Evolutionary conservation across 2,329 filamentous ascomycete species (phyloP), one percentile per base, ranked within the genome.

Genomic region (Fusarium tricinctum): DNA sequence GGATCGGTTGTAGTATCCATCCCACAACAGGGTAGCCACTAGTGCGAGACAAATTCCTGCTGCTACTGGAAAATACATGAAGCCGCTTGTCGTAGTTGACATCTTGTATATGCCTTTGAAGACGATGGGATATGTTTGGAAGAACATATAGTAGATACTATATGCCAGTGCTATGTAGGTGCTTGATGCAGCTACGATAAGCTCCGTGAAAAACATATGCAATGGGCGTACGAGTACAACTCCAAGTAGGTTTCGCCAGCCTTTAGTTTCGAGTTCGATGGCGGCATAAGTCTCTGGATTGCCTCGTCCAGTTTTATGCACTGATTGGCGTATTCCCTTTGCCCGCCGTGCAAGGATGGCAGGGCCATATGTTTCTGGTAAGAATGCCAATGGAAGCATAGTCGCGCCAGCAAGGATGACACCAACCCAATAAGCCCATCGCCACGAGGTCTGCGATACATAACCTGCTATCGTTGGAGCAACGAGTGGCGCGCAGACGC

Each of bases 391-490:
- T 0, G 68, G 68, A 1, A 65, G 42, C 0, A 81, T 82, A 0
- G 60, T 63, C 6, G 72, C 66, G 1, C 76, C 81, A 0, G 72
- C 75, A 10, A 76, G 45, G 1, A 69, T 72, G 12, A 73, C 45
- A 1, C 61, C 72, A 5, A 63, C 54, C 75, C 81, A 82, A 38
- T 84, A 85, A 0, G 78, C 76, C 80, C 82, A 84, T 23, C 81
- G 75, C 83, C 83, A 85, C 1, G 76, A 77, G n/a, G 79, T 67
- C 2, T 69, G 59, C 0, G 79, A 73, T 8, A 78, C 73, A 45
- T 79, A 84, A 0, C 82, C 82, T 0, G 82, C 83, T 22, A 84
- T 80, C 0, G 81, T 78, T 0, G 82, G 82, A 0, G 79, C 80
- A 10, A 82, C 58, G 0, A 80, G 71, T 0, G 82, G 82, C 2